Conservation (phyloP, 2,329 filamentous ascomycete species). For the Coniochaeta pulveracea region DNA sequence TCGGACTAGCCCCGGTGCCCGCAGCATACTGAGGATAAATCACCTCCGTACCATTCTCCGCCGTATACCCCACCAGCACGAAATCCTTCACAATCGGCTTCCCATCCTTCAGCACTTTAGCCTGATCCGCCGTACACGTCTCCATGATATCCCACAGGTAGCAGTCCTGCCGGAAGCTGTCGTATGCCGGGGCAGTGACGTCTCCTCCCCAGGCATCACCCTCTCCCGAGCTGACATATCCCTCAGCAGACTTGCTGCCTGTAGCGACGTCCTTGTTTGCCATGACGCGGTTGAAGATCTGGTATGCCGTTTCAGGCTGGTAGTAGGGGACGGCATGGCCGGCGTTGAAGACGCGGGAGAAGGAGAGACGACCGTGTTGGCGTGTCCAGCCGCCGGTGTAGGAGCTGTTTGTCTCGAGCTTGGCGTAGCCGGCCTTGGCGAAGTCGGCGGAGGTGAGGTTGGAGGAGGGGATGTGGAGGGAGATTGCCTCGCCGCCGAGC, state of each 20-base stretch:
- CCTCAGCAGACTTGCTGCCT: constrained; percentile 19
- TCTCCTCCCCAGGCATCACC: neutral
- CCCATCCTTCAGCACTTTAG: constrained; percentile 7
- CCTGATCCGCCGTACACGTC: constrained; percentile 7
- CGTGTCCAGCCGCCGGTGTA: constrained; percentile 53
- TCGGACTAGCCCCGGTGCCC: too few species aligned
- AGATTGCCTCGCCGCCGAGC: constrained; percentile 34
- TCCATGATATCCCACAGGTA: constrained; percentile 10
- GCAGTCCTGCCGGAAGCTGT: constrained; percentile 4
- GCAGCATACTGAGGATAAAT: too few species aligned
- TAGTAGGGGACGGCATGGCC: constrained; percentile 38
- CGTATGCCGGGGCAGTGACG: constrained; percentile 2
- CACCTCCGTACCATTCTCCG: constrained; percentile 2
- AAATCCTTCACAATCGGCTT: constrained; percentile 8
- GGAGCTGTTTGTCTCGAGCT: constrained; percentile 45
- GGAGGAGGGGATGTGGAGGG: constrained; percentile 39
- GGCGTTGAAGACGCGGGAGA: constrained; percentile 42
- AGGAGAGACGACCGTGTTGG: constrained; percentile 53
- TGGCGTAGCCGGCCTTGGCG: constrained; percentile 49
- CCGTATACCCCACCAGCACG: constrained; percentile 9
- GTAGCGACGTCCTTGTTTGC: constrained; percentile 32
- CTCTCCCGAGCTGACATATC: neutral
- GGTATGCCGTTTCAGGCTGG: constrained; percentile 32
- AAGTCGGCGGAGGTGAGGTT: constrained; percentile 54
- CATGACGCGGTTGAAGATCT: constrained; percentile 38